Evolutionary conservation across 169 alveolate species (phyloP).

Genomic region (Plasmodium gonderi): DNA sequence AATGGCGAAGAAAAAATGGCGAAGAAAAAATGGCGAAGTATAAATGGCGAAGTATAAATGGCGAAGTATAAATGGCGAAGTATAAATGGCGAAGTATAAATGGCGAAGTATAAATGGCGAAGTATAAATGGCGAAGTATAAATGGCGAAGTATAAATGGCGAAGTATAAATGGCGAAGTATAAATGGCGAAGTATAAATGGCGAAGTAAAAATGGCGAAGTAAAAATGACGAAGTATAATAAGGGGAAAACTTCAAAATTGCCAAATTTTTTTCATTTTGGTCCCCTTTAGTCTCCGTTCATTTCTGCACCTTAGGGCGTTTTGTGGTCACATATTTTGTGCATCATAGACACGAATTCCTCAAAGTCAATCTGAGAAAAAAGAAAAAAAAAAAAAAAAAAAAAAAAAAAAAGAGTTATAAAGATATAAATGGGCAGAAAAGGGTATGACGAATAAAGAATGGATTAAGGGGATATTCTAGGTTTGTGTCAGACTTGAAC

Average conservation of each 20-base stretch:
- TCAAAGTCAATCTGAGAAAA: constrained; percentile 79
- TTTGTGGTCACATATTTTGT: constrained; percentile 77
- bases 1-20: neutral
- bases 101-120: too few relatives aligned
- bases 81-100: too few relatives aligned
- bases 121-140: too few relatives aligned
- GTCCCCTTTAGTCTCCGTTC: neutral
- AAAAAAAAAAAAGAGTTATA: neutral
- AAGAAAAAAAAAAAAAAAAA: neutral
- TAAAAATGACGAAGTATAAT: too few relatives aligned
- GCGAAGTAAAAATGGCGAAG: neutral
- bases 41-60: too few relatives aligned
- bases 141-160: too few relatives aligned
- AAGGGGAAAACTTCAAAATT: too few relatives aligned
- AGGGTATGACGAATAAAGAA: neutral
- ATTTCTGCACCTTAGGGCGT: constrained; percentile 12
- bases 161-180: too few relatives aligned
- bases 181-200: too few relatives aligned
- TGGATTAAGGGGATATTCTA: neutral
- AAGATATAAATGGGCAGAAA: neutral
- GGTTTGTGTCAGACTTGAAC: too few relatives aligned
- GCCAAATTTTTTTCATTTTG: neutral
- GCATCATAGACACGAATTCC: constrained; percentile 84
- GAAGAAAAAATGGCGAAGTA: too few relatives aligned
- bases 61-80: too few relatives aligned